A percentile compares a stretch with the other conserved stretches of the same genome.
These are phyloP conservation scores for Apiospora kogelbergensis DNA, from an alignment of 2,329 filamentous ascomycete species.

Conservation along the genomic window DNA sequence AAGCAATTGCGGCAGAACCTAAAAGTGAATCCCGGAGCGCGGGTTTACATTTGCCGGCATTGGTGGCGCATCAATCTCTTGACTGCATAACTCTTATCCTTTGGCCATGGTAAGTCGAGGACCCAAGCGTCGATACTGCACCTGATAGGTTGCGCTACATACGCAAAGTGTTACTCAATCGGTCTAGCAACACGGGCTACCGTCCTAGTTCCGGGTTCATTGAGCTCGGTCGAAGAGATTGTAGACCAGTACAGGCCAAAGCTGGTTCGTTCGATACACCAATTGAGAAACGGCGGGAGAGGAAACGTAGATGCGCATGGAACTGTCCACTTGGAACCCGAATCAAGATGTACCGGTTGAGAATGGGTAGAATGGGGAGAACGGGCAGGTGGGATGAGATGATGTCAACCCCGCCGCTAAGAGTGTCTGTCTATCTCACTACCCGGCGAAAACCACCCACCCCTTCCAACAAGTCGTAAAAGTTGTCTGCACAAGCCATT, in stretches of 20 bases:
- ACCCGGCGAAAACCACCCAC: neutral
- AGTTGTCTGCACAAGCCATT: neutral
- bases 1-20: neutral
- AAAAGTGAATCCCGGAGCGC: neutral
- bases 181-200: neutral
- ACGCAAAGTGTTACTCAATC: neutral
- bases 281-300: too few relatives aligned
- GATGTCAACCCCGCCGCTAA: conserved; percentile 15
- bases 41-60: neutral
- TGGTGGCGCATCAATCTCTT: neutral
- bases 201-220: neutral
- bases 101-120: neutral
- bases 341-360: neutral
- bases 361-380: neutral
- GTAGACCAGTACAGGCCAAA: neutral
- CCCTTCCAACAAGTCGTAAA: neutral
- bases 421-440: neutral
- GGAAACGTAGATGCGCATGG: too few relatives aligned
- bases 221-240: neutral
- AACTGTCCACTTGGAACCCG: neutral
- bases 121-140: neutral
- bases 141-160: neutral
- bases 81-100: neutral
- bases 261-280: neutral
- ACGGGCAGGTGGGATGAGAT: neutral